phyloP scores from a whole-genome alignment of 495 filamentous ascomycete genomes.

The Haplographium delicatum region DNA sequence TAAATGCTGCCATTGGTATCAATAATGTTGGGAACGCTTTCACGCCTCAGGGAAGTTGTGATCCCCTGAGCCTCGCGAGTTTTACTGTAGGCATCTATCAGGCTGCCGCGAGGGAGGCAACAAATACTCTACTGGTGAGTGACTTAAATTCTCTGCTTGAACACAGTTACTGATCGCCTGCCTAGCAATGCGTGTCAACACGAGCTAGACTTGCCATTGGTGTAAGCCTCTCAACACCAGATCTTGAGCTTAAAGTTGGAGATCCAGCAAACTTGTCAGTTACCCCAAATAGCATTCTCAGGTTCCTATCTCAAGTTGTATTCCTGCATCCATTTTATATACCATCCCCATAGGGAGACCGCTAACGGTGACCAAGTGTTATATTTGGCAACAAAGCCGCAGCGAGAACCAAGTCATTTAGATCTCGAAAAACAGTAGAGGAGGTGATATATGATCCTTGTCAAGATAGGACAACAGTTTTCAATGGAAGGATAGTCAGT shows the following conservation, averaged over 20 bases:
- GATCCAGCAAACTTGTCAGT: conserved; percentile 21
- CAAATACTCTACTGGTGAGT: conserved; percentile 45
- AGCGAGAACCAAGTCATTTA: conserved; percentile 4
- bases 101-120: conserved; percentile 53
- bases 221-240: conserved; percentile 1
- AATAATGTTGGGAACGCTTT: conserved; percentile 79
- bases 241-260: conserved; percentile 15
- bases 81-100: conserved; percentile 65
- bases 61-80: conserved; percentile 60
- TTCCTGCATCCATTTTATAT: neutral
- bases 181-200: conserved; percentile 23
- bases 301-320: neutral
- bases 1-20: conserved; percentile 60
- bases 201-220: conserved; percentile 24
- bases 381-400: conserved; percentile 14
- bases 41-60: conserved; percentile 67
- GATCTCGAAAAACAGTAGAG: conserved; percentile 15
- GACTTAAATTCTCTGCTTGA: neutral
- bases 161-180: neutral
- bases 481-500: conserved; percentile 12
- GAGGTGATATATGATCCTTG: conserved; percentile 22
- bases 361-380: conserved; percentile 4
- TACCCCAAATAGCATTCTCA: neutral
- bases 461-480: conserved; percentile 17
- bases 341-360: neutral